These are phyloP conservation scores for Fallopia convolvulus DNA, from an alignment of 148 eudicot genomes.

Conservation along the genomic window DNA sequence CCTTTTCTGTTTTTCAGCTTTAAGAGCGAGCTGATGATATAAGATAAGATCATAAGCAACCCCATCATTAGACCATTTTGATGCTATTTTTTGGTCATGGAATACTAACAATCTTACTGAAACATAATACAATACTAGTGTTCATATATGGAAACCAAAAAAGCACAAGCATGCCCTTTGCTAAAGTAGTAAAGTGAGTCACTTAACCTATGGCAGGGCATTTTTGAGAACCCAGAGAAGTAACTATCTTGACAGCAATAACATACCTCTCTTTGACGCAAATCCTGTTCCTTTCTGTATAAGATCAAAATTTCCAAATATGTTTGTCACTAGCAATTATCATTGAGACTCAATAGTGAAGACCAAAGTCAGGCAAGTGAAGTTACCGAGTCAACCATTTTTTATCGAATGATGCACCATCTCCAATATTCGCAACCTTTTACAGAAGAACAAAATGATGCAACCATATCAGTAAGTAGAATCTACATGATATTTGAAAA, in stretches of 20 bases:
- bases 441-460: not conserved
- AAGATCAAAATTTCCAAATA: conserved; percentile 14
- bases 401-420: conserved; percentile 89
- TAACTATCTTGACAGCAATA: not conserved
- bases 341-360: conserved; percentile 3
- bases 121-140: not conserved
- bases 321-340: not conserved
- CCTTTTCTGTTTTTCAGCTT: conserved; percentile 69
- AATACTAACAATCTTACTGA: not conserved
- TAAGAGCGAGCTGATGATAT: conserved; percentile 66
- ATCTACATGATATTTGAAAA: not conserved
- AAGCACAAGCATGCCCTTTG: not conserved
- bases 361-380: conserved; percentile 8
- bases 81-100: not conserved
- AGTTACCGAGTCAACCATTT: conserved; percentile 80
- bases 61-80: not conserved
- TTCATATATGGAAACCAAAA: not conserved
- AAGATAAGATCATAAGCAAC: conserved; percentile 11
- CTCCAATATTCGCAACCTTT: conserved; percentile 94
- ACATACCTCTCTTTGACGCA: conserved; percentile 92
- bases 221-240: not conserved
- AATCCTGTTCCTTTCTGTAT: conserved; percentile 91
- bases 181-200: too few relatives aligned
- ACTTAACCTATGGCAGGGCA: not conserved
- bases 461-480: not conserved